Evolutionary conservation across 352 stramenopile genomes (phyloP), one percentile per base, ranked within the genome.

Genomic region (Peronosclerospora sorghi): DNA sequence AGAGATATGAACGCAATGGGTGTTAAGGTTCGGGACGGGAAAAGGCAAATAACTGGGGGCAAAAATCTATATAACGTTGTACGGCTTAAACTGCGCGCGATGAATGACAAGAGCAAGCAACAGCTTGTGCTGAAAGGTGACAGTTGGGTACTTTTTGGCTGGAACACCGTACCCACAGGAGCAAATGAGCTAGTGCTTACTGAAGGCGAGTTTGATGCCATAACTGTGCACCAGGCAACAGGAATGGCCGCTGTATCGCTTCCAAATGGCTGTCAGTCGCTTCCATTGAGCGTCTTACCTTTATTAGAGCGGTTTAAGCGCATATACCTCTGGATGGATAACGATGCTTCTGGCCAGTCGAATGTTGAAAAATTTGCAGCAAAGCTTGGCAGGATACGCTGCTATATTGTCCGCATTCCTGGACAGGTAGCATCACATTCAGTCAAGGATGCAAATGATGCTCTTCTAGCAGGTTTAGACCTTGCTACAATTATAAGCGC

Each of bases 381-480:
- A 50, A 98, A 98, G 53, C 67, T 99, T 21, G 96, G 96, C 20
- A 63, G 91, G 43, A 62, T 68, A 32, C 75, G 86, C 14, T 90
- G 76, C 60, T 94, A 96, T 38, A 86, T 98, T 48, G 94, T 98
- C 1, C 71, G 80, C 13, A 68, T 86, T 23, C 66, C 69, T 14
- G 26, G 53, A 4, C 69, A 78, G 19, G 49, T 52, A 5, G 35
- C 56, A 10, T 39, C 54, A 5, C 21, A 65, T 29, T 59, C 58
- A n/a, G 61, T 87, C n/a, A 99, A 99, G 60, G 96, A 99, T 71
- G 96, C 96, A 9, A 99, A 99, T 66, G 96, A 99, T 52, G 95
- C 95, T 8, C 72, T 99, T 20, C 68, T 91, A 17, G 68, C 65
- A 12, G 90, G 86, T 7, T 54, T 94, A 10, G 79, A 98, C 56